Evolutionary conservation across 257 asterid genomes (phyloP), one percentile per base, ranked within the genome.

Genomic region (Dorcoceras hygrometricum): DNA sequence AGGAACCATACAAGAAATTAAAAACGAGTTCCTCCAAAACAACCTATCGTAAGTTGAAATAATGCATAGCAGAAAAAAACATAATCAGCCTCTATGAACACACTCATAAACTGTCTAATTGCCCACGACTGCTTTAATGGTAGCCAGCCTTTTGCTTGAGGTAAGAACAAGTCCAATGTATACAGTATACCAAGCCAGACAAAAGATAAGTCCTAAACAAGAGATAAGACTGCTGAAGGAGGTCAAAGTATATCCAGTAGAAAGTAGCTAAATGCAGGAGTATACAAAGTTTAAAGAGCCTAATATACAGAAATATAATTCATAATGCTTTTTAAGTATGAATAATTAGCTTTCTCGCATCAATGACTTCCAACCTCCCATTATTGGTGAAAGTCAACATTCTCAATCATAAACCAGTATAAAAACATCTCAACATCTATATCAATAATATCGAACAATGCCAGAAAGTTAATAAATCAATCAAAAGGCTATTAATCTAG

Each of bases 51-150:
- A 36, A 51, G 62, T 34, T 28, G 39, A 32, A 18, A 53, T 26
- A 53, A 23, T 10, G 20, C 36, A 20, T 11, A 63, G 65, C 64
- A 71, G 65, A 63, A 19, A 57, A 48, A 56, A 43, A 28, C 39
- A 63, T 19, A 20, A 19, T 10, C 29, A 32, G 32, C 50, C 62
- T 53, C 23, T 51, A 12, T 18, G 36, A 16, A 32, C n/a, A 1
- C 43, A 53, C 18, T 31, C 7, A 53, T 32, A 16, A 54, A 62
- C 34, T 14, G 62, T 53, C 62, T 59, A 60, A 22, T 65, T 29
- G 31, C 19, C 18, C 50, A 53, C 26, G 50, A 57, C 6, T 23
- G 23, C 53, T 12, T n/a, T 20, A 51, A 54, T 56, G 43, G 58
- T 31, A 4, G 20, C 10, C 14, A n/a, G n/a, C n/a, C n/a, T n/a